Evolutionary conservation across 805 yeast species (phyloP), one percentile per base, ranked within the genome.

Genomic region (Nakazawaea wyomingensis): DNA sequence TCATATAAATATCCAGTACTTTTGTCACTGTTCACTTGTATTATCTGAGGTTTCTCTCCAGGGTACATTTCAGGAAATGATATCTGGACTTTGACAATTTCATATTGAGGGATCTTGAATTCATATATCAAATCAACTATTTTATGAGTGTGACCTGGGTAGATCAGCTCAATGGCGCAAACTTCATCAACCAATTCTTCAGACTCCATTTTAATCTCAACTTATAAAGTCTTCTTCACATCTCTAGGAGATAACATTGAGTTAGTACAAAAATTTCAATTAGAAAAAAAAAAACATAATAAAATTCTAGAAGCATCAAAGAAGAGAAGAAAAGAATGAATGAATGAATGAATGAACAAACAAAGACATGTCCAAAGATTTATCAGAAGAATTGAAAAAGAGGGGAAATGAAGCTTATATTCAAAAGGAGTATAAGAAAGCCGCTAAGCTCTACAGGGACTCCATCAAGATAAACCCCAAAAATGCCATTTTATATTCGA

Each of bases 121-220:
- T 73, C 73, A 46, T 69, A 68, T 3, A 72, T 56, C 14, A 62
- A 62, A 0, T 68, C 64, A 0, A 62, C 69, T 6, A 71, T 41
- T 20, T 51, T 53, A 3, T 62, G 60, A 28, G 79, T 57, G 32
- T 78, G 69, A 13, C 72, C 85, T 1, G 96, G 96, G 55, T 78
- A 91, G 10, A 93, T 91, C 3, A 96, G 93, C 44, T 86, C 84
- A 9, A 91, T 79, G 10, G 96, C 91, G 31, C 76, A 80, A 16
- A 87, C 61, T 55, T 91, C 99, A 43, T 87, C 93, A 17, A 56
- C 56, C 5, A 84, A 62, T 27, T 80, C 84, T 47, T 74, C 74
- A 1, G 65, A 57, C n/a, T 55, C 61, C 47, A 39, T 44, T 26
- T 14, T n/a, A n/a, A n/a, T n/a, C n/a, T n/a, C n/a, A n/a, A n/a